phyloP scores from a whole-genome alignment of 176 grass and related monocot species.

The Oryza longistaminata region DNA sequence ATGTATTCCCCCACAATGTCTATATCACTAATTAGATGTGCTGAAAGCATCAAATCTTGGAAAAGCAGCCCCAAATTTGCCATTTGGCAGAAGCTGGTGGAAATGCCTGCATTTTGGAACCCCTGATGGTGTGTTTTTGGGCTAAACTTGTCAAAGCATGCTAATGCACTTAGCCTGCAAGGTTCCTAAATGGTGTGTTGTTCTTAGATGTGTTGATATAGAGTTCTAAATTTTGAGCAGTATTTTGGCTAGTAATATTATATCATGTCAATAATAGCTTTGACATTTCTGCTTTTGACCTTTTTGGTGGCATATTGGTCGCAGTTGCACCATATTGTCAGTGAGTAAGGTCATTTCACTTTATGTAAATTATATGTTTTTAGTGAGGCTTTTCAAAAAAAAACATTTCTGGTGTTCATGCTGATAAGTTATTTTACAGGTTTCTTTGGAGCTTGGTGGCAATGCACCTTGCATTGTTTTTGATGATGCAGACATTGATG shows the following conservation, averaged over 20 bases:
- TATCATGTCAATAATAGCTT: not conserved
- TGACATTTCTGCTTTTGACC: not conserved
- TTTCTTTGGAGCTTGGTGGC: conserved; percentile 98
- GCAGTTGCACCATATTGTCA: not conserved
- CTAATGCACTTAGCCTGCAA: not conserved
- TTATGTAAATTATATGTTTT: not conserved
- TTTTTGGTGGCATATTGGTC: conserved; percentile 11
- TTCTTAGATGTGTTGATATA: conserved; percentile 1
- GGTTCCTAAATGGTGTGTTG: conserved; percentile 6
- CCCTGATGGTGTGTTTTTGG: not conserved
- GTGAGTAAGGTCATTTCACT: conserved; percentile 7
- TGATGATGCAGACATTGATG: conserved; percentile 95
- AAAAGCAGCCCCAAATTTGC: not conserved
- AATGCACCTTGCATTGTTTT: conserved; percentile 99
- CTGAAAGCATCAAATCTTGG: not conserved
- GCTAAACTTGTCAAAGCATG: not conserved
- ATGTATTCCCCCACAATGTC: not conserved
- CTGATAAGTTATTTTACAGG: conserved; percentile 53
- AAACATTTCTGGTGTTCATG: conserved; percentile 9
- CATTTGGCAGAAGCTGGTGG: not conserved
- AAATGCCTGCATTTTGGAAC: not conserved
- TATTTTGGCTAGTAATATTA: not conserved
- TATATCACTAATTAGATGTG: not conserved
- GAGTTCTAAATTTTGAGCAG: conserved; percentile 15
- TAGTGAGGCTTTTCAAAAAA: not conserved